A percentile compares a stretch with the other conserved stretches of the same genome.
These are phyloP conservation scores for Globisporangium rhizosaccharum DNA, from an alignment of 352 stramenopile genomes.

Conservation along the genomic window DNA sequence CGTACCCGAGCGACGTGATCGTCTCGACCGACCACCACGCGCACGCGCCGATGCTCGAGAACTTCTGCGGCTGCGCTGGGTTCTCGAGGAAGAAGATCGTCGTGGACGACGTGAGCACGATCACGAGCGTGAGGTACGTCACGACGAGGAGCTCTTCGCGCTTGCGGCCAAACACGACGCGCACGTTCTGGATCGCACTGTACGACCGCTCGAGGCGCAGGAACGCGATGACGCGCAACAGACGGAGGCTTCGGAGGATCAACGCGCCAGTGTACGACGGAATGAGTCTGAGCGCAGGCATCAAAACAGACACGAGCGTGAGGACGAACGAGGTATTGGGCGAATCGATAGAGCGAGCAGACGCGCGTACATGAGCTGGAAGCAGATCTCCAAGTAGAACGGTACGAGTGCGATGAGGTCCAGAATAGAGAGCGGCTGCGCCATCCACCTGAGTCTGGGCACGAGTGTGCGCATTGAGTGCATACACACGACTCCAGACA, in stretches of 20 bases:
- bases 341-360: not conserved
- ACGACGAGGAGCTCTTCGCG: slow-evolving; percentile 62
- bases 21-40: slow-evolving; percentile 62
- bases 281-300: slow-evolving; percentile 6
- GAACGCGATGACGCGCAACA: slow-evolving; percentile 56
- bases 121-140: slow-evolving; percentile 44
- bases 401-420: slow-evolving; percentile 47
- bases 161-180: slow-evolving; percentile 45
- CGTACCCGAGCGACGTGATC: slow-evolving; percentile 65
- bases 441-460: slow-evolving; percentile 51
- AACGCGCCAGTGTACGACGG: slow-evolving; percentile 34
- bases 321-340: not conserved
- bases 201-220: slow-evolving; percentile 56
- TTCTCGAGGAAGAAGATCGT: slow-evolving; percentile 67
- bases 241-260: slow-evolving; percentile 45
- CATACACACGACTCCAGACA: not conserved
- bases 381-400: slow-evolving; percentile 56
- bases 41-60: slow-evolving; percentile 41
- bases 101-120: slow-evolving; percentile 53
- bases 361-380: slow-evolving; percentile 33
- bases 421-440: slow-evolving; percentile 45
- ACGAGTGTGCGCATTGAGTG: not conserved
- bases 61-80: slow-evolving; percentile 34
- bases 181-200: slow-evolving; percentile 52
- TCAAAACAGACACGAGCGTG: not conserved